Evolutionary conservation across 2,329 filamentous ascomycete species (phyloP), one percentile per base, ranked within the genome.

Genomic region (Monosporascus sp.): DNA sequence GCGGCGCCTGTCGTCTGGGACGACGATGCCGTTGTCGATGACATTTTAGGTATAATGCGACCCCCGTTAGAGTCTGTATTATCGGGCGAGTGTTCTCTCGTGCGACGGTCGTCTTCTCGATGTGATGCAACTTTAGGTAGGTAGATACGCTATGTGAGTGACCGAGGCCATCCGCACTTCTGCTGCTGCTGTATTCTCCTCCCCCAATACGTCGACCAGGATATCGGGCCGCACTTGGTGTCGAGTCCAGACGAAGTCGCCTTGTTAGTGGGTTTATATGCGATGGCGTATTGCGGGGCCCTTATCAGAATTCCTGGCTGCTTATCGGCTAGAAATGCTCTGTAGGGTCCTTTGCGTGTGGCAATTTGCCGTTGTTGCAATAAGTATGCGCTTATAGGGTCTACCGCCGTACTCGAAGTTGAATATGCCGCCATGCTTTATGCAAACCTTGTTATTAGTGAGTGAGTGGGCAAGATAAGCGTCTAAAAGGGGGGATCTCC

Each of bases 1-100:
- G 85, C 88, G 15, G 88, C 85, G 9, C 85, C 82, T 57, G 75
- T 77, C 41, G 71, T 69, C 37, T 69, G 61, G 48, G 75, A 71
- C 41, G 73, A 73, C 50, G 74, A 70, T 69, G 76, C 75, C 9
- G 85, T 80, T 57, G 74, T 72, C 43, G 72, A 72, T 53, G 74
- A 70, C 71, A 75, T 76, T 48, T 52, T 64, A 55, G 41, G 18
- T 46, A 20, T 38, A 31, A 31, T 14, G 27, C 14, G 27, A 31
- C 3, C 27, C 9, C 27, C 27, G 9, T 31, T 14, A 31, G 27
- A 31, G 27, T 31, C 9, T 14, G 5, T 31, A 5, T 11, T 31
- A 14, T 5, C 27, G 27, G 27, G 27, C 27, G 27, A 31, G 27
- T 14, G 27, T 31, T 31, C 27, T 31, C 20, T 37, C 7, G 20